Base-by-base conservation (phyloP, 1,139 yeast genomes). In the Scheffersomyces titani region DNA sequence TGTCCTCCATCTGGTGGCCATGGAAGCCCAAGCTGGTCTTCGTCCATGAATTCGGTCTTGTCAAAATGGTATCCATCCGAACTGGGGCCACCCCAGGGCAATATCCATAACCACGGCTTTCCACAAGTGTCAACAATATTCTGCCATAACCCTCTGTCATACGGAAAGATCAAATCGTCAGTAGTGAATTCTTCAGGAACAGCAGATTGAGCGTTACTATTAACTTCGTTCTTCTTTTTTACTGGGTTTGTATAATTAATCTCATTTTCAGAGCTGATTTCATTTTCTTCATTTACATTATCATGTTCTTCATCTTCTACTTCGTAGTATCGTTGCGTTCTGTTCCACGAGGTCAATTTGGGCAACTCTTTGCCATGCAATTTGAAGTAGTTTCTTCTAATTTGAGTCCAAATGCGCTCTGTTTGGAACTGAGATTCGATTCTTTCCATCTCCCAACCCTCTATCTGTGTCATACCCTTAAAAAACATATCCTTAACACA, bases 1-100 rank as follows among this genome's bases (percentile, higher is more conserved):
- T 85, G 81, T 0, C 87, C 86, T 3, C 92, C 92, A 74, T 91
- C 97, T 1, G 96, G 96, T 0, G 97, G 97, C 96, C 97, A 92
- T 1, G 92, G 96, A 58, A 88, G 73, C 3, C 83, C 80, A 55
- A 88, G 68, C 62, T 87, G 84, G 67, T 89, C 94, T 53, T 82
- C 84, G 40, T 82, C 84, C 51, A 58, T 75, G 70, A 57, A 76
- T 50, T 86, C 90, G 61, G 85, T 85, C 61, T 82, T 85, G 11
- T 72, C 73, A 61, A 85, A 91, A 2, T 69, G 62, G 77, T 65
- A 36, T 84, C 97, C 67, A 48, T 66, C 57, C 1, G 62, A 62
- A 1, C 59, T 54, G 1, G 96, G 87, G 1, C 68, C 68, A 1
- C 88, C 86, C 84, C 87, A 90, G 0, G 97, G 96, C 58, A 83